Evolutionary conservation across 75 land plant genomes (phyloP), one percentile per base, ranked within the genome.

Genomic region (Larix kaempferi): DNA sequence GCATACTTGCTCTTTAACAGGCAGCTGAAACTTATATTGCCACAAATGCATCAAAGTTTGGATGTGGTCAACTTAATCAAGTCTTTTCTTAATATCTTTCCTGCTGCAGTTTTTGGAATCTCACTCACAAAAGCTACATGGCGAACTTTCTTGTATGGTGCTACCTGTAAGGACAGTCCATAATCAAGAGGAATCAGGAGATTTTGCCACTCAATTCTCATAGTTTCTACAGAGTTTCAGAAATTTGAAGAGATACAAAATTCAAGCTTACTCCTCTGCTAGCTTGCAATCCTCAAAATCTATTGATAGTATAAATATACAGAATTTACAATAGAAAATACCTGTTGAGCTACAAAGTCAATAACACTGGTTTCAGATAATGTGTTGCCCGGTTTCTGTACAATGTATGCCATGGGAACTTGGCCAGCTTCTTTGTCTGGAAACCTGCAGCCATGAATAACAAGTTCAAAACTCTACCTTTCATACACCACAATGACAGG

Each of bases 361-460:
- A 91, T 83, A 23, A 93, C 82, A 12, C 5, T 82, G 29, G 25
- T 71, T 71, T 78, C 89, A 14, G 90, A 78, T 29, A 91, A 39
- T 17, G 62, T 49, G 52, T 83, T 80, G 35, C 86, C 88, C 21
- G 78, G 59, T 78, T 91, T 89, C 49, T 83, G 85, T 56, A 87
- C 93, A 15, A 93, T 79, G 33, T 89, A 93, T 23, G 91, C 95
- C 92, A 91, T 91, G n/a, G 95, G 95, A 75, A 57, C 81, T 59
- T 93, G 93, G 16, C 93, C 95, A 12, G 78, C 93, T 74, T 85
- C 90, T 49, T 82, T 78, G 59, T 93, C 95, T 4, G 95, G 91
- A 55, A 82, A 85, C 65, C 95, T 93, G 86, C 63, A 76, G 52
- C 27, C 52, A 73, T 19, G 49, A 1, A 33, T 56, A 44, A 57